Evolutionary conservation across 1,139 yeast species (phyloP).

Genomic region (Diutina scorzettiae): DNA sequence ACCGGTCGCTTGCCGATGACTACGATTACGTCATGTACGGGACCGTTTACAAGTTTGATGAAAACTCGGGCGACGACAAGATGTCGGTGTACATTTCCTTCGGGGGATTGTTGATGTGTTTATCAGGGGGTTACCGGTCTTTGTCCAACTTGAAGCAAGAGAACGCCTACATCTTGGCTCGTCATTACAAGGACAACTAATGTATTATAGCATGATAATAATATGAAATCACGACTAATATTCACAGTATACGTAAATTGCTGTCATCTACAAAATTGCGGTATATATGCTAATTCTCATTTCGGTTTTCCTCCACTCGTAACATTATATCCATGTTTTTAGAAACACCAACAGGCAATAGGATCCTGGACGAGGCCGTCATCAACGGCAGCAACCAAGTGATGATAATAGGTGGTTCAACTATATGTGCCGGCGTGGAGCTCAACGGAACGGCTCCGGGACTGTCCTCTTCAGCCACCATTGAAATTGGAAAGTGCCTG

Average conservation of each 20-base stretch:
- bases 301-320: not conserved
- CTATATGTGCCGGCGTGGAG: conserved; percentile 16
- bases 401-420: conserved; percentile 21
- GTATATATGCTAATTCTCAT: not conserved
- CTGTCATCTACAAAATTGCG: not conserved
- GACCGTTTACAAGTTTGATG: conserved; percentile 94
- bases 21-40: conserved; percentile 99
- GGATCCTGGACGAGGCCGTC: conserved; percentile 38
- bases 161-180: conserved; percentile 79
- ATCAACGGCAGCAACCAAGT: conserved; percentile 17
- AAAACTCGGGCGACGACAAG: conserved; percentile 56
- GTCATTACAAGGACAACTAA: conserved; percentile 45
- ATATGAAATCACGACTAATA: too few species aligned
- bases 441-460: conserved; percentile 15
- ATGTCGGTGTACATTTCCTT: conserved; percentile 89
- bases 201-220: conserved; percentile 1
- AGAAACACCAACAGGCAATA: conserved; percentile 42
- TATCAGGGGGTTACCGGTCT: conserved; percentile 91
- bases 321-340: conserved; percentile 12
- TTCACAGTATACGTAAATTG: not conserved
- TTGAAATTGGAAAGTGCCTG: conserved; percentile 44
- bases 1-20: conserved; percentile 84
- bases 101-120: conserved; percentile 88
- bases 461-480: conserved; percentile 16
- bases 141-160: conserved; percentile 87